These are phyloP conservation scores for Lachnellula occidentalis DNA, from an alignment of 2,329 filamentous ascomycete genomes.

Conservation along the genomic window DNA sequence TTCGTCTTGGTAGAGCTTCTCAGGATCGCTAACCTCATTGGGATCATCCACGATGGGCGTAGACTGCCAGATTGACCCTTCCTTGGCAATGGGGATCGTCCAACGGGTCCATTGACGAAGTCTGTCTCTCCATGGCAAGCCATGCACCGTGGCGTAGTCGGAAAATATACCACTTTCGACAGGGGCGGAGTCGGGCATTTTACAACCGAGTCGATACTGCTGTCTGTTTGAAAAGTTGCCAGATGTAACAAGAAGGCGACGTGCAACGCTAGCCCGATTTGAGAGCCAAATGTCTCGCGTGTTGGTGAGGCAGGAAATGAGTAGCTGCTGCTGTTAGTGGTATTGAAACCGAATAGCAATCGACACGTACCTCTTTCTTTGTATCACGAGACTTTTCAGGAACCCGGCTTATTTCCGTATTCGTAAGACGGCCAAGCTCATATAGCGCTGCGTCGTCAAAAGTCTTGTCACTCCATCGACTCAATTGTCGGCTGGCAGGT, in stretches of 20 bases:
- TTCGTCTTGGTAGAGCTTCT: neutral
- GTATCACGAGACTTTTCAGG: neutral
- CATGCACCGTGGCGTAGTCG: constrained; percentile 11
- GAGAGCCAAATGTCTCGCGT: constrained; percentile 3
- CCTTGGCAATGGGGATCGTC: constrained; percentile 20
- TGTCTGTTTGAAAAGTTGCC: constrained; percentile 10
- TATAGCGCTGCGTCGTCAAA: constrained; percentile 12
- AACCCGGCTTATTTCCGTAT: constrained; percentile 17
- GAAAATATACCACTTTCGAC: constrained; percentile 15
- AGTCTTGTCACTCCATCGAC: constrained; percentile 5
- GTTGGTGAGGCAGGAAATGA: constrained; percentile 8
- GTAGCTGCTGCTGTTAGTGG: constrained; percentile 8
- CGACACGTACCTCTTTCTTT: constrained; percentile 4
- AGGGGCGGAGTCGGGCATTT: neutral
- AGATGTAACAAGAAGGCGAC: constrained; percentile 23
- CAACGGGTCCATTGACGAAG: constrained; percentile 28
- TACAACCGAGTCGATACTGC: constrained; percentile 15
- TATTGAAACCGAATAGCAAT: neutral
- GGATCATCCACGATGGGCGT: neutral
- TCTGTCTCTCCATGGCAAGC: constrained; percentile 27
- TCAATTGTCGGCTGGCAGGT: neutral
- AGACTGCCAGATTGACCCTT: neutral
- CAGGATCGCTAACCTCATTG: neutral
- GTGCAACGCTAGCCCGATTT: constrained; percentile 18
- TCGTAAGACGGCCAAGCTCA: constrained; percentile 24